Evolutionary conservation across 139 green algal species (phyloP).

Genomic region (Edaphochlamys debaryana): DNA sequence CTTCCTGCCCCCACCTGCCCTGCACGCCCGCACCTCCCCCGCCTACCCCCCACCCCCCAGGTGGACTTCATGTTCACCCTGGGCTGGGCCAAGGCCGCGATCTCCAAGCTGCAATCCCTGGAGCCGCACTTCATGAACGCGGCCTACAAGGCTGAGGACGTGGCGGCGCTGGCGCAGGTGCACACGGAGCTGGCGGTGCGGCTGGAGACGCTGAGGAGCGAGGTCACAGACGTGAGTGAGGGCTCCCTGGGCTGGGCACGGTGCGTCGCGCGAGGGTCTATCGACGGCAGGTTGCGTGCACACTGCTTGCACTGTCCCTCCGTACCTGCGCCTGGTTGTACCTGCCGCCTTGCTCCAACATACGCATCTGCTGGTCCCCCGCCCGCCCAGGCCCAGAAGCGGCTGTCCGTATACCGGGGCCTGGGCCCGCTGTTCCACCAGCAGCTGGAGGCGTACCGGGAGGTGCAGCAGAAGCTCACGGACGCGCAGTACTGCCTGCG

Average conservation of each 20-base stretch:
- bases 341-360: background rate
- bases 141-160: slow-evolving; percentile 7
- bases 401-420: background rate
- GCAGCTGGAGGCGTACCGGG: slow-evolving; percentile 11
- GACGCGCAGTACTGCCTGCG: too few species aligned
- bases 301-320: background rate
- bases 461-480: slow-evolving; percentile 15
- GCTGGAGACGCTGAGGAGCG: background rate
- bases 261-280: background rate
- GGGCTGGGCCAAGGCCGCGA: background rate
- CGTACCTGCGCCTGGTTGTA: background rate
- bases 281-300: too few species aligned
- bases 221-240: slow-evolving; percentile 6
- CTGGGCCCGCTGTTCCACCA: slow-evolving; percentile 17
- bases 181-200: background rate
- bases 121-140: slow-evolving; percentile 4
- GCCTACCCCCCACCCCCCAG: background rate
- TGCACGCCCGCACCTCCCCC: too few species aligned
- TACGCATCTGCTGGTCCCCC: background rate
- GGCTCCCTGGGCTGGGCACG: background rate
- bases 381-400: slow-evolving; percentile 6
- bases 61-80: background rate
- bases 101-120: slow-evolving; percentile 36
- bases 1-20: too few species aligned
- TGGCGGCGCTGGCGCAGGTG: slow-evolving; percentile 19